Conservation (phyloP, 2,329 filamentous ascomycete species). For the Fusarium nodosum region DNA sequence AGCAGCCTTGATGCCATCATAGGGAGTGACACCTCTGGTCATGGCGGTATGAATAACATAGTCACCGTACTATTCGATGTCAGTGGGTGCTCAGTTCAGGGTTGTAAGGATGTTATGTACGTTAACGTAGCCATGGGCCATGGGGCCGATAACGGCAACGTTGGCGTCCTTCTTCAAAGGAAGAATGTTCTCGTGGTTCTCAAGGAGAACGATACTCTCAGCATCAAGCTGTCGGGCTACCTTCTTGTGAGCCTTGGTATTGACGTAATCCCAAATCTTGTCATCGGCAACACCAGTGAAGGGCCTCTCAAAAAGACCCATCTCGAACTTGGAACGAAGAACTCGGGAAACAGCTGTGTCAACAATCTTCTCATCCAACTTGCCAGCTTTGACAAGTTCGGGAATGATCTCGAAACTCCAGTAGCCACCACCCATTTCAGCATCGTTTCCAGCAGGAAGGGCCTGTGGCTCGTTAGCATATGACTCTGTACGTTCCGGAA, state of each 20-base stretch:
- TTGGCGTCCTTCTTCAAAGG: conserved; percentile 74
- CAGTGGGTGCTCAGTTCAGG: conserved; percentile 2
- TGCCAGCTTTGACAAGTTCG: conserved; percentile 71
- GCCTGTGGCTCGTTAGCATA: conserved; percentile 55
- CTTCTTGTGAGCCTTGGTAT: conserved; percentile 69
- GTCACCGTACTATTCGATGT: conserved; percentile 70
- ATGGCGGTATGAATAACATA: conserved; percentile 77
- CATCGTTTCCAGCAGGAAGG: conserved; percentile 77
- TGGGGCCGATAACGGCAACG: conserved; percentile 80
- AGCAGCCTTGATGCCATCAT: conserved; percentile 75
- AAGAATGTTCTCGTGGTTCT: conserved; percentile 68
- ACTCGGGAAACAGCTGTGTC: conserved; percentile 75
- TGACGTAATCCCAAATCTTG: conserved; percentile 70
- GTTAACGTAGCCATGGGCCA: conserved; percentile 79
- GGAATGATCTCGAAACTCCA: conserved; percentile 78
- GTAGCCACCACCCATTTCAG: conserved; percentile 82
- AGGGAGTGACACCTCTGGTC: conserved; percentile 75
- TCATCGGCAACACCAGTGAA: conserved; percentile 70
- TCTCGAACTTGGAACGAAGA: conserved; percentile 75
- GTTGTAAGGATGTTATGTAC: conserved; percentile 56
- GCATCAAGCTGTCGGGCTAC: conserved; percentile 74
- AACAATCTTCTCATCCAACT: conserved; percentile 70
- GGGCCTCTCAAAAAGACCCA: conserved; percentile 79
- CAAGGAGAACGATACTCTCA: conserved; percentile 72
- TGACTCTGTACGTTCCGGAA: accelerated